Base-by-base conservation (phyloP, 257 asterid genomes). In the Solanum corneliomulleri region DNA sequence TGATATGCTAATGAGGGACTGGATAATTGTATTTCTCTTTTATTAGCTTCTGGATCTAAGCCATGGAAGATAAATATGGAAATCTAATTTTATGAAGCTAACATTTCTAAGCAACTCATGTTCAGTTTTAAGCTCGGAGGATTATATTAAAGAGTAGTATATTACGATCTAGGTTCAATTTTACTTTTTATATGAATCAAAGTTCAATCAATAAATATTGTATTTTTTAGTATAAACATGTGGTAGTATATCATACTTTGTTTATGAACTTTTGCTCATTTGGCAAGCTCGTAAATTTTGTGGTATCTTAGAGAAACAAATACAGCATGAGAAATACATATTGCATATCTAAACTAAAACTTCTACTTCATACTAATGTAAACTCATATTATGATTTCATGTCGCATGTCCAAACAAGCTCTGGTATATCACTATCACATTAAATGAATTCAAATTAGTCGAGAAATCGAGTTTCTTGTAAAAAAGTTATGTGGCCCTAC, bases 391-490 rank as follows among this genome's bases (percentile, higher is more conserved):
- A 56, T 18, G 4, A 56, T 7, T 18, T 56, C 0, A 21, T 7
- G 4, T 58, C 5, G 6, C n/a, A 58, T 58, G 13, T 58, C 0
- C 13, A 58, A 58, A 58, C 2, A 6, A 3, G 2, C 68, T 21
- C 27, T 11, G 11, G 2, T n/a, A 0, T n/a, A 64, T n/a, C 1
- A n/a, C 0, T n/a, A n/a, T 62, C 2, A 62, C 15, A 23, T 23
- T 1, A 62, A 9, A 5, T 62, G 31, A 62, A 62, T 11, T 3
- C 4, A 62, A 62, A 62, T 23, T 64, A 66, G 0, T 78, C 9
- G 5, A 2, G 11, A 25, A 1, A n/a, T 2, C 4, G 0, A 45
- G 1, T 2, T 78, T 9, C 0, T 1, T 1, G 2, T 18, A 18
- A 56, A 52, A 56, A 56, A 56, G n/a, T 18, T 18, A 39, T 41